phyloP scores from a whole-genome alignment of 2,329 filamentous ascomycete species.

The Thielaviopsis musarum region DNA sequence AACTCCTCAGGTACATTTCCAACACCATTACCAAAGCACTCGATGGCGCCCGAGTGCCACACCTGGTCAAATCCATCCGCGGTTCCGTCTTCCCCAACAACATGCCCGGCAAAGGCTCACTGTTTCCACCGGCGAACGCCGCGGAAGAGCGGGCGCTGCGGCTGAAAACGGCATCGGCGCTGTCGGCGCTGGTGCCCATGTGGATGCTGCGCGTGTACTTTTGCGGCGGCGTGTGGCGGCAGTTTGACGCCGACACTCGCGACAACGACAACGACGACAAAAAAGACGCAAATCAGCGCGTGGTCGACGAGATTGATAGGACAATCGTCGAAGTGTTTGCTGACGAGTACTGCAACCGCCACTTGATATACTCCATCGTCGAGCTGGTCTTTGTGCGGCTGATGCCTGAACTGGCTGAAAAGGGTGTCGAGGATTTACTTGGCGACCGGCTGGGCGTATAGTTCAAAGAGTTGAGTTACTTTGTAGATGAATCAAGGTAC shows the following conservation, averaged over 20 bases:
- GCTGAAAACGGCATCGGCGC: conserved; percentile 46
- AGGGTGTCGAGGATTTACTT: conserved; percentile 54
- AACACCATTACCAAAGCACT: conserved; percentile 42
- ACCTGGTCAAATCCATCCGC: conserved; percentile 53
- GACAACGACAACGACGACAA: conserved; percentile 13
- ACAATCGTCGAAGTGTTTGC: conserved; percentile 56
- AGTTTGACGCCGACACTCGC: conserved; percentile 13
- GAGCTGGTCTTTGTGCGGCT: conserved; percentile 69
- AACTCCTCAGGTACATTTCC: conserved; percentile 35
- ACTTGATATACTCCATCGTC: conserved; percentile 66
- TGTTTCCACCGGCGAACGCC: conserved; percentile 42
- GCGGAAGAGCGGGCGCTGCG: conserved; percentile 45
- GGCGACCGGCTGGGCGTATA: conserved; percentile 44
- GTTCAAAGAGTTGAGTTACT: background rate
- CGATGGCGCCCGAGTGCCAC: conserved; percentile 46
- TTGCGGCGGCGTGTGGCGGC: conserved; percentile 19
- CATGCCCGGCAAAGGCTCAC: conserved; percentile 45
- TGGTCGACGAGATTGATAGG: conserved; percentile 42
- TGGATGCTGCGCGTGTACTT: conserved; percentile 34
- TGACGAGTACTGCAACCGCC: conserved; percentile 83
- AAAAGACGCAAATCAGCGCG: conserved; percentile 27
- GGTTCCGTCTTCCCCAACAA: conserved; percentile 77
- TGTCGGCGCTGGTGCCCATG: conserved; percentile 32
- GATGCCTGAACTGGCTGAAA: conserved; percentile 67
- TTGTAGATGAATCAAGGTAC: background rate